Conservation (phyloP, 768 basidiomycete genomes). For the Naganishia onofrii region DNA sequence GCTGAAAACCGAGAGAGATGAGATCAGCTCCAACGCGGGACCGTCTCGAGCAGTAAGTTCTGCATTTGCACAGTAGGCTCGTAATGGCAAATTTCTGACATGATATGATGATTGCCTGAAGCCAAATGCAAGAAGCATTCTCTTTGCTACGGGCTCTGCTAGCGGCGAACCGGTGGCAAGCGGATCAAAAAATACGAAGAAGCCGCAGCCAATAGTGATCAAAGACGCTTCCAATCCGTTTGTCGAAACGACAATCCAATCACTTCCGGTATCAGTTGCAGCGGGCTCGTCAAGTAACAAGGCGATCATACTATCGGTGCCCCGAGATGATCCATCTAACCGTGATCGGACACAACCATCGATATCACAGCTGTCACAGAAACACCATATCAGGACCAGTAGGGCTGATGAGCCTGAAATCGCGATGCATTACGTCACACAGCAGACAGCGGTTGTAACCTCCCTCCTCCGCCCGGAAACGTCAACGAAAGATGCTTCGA, state of each 20-base stretch:
- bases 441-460: background rate
- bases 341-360: background rate
- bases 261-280: background rate
- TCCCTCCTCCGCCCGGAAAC: background rate
- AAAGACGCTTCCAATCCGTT: constrained; percentile 18
- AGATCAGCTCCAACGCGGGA: background rate
- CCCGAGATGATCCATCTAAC: background rate
- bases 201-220: constrained; percentile 10
- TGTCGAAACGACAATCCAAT: background rate
- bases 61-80: background rate
- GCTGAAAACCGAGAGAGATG: constrained; percentile 17
- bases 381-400: background rate
- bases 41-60: background rate
- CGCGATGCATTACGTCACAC: background rate
- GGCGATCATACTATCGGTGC: background rate
- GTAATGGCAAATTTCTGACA: background rate
- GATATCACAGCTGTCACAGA: background rate
- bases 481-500: background rate
- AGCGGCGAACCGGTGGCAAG: background rate
- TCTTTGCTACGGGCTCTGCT: constrained; percentile 1
- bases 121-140: constrained; percentile 11
- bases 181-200: background rate
- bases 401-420: background rate
- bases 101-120: background rate
- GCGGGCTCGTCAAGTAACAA: background rate